Evolutionary conservation across 495 filamentous ascomycete species (phyloP).

Genomic region (Rhizodiscina lignyota): DNA sequence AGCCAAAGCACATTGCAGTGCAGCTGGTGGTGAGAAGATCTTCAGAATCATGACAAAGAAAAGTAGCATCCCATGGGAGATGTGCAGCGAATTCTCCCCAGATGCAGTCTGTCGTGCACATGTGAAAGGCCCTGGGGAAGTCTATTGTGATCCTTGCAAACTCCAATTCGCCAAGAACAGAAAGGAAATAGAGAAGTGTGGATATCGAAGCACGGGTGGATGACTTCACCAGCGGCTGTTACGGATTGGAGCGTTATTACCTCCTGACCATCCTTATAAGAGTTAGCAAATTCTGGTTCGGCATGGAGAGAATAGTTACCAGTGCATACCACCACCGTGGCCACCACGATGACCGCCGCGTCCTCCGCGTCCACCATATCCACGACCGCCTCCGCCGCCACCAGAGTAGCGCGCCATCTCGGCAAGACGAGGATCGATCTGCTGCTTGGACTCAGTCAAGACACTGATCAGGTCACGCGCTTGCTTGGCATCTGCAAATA

Average conservation of each 20-base stretch:
- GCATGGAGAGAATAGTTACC: slow-evolving; percentile 1
- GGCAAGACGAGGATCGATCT: slow-evolving; percentile 85
- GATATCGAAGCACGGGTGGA: too few species aligned
- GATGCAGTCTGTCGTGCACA: too few species aligned
- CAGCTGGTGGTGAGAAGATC: too few species aligned
- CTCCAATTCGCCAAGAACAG: too few species aligned
- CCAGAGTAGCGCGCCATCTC: slow-evolving; percentile 93
- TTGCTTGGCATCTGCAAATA: slow-evolving; percentile 67
- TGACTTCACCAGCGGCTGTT: slow-evolving; percentile 24
- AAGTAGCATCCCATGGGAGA: too few species aligned
- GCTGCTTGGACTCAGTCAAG: slow-evolving; percentile 92
- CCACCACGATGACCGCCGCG: slow-evolving; percentile 41
- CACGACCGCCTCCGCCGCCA: slow-evolving; percentile 39
- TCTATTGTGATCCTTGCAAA: too few species aligned
- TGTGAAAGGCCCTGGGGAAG: too few species aligned
- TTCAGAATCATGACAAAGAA: too few species aligned
- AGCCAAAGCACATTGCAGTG: too few species aligned
- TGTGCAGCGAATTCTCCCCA: too few species aligned
- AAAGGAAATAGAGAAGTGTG: too few species aligned
- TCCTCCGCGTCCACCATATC: slow-evolving; percentile 38
- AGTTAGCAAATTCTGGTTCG: slow-evolving; percentile 4
- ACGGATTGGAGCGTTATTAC: slow-evolving; percentile 20
- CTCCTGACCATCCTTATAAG: slow-evolving; percentile 14
- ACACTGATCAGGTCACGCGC: slow-evolving; percentile 89
- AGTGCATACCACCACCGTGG: slow-evolving; percentile 23